Evolutionary conservation across 768 basidiomycete genomes (phyloP).

Genomic region (Hypholoma sublateritium): DNA sequence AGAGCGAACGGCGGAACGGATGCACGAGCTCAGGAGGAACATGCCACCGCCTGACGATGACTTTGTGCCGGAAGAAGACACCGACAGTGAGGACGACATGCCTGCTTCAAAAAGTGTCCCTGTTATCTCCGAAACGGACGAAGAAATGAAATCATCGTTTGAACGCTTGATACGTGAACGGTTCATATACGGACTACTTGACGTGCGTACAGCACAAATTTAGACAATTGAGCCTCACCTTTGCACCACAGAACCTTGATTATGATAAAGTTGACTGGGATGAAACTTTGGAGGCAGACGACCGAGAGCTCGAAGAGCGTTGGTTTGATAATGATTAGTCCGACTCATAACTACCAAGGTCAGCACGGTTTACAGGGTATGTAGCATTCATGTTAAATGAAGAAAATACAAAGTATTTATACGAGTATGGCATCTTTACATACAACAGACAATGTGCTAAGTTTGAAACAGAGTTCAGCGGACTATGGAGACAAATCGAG

Average conservation of each 20-base stretch:
- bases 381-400: neutral
- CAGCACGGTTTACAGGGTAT: neutral
- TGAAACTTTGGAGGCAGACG: conserved; percentile 61
- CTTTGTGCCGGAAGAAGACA: conserved; percentile 71
- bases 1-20: conserved; percentile 68
- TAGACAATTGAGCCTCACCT: neutral
- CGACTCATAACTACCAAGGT: neutral
- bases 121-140: conserved; percentile 44
- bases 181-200: conserved; percentile 75
- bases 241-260: conserved; percentile 51
- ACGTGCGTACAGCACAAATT: conserved; percentile 43
- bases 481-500: neutral
- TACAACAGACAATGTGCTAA: neutral
- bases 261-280: conserved; percentile 78
- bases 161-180: conserved; percentile 62
- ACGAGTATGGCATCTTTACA: neutral
- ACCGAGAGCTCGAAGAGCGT: conserved; percentile 61
- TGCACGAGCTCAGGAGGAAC: conserved; percentile 46
- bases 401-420: conserved; percentile 1
- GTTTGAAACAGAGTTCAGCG: neutral
- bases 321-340: conserved; percentile 71
- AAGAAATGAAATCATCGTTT: conserved; percentile 52
- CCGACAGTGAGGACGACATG: conserved; percentile 48
- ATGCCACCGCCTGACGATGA: conserved; percentile 37
- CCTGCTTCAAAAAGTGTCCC: conserved; percentile 1